Evolutionary conservation across 2,329 filamentous ascomycete genomes (phyloP).

Genomic region (Pestalotiopsis sp.): DNA sequence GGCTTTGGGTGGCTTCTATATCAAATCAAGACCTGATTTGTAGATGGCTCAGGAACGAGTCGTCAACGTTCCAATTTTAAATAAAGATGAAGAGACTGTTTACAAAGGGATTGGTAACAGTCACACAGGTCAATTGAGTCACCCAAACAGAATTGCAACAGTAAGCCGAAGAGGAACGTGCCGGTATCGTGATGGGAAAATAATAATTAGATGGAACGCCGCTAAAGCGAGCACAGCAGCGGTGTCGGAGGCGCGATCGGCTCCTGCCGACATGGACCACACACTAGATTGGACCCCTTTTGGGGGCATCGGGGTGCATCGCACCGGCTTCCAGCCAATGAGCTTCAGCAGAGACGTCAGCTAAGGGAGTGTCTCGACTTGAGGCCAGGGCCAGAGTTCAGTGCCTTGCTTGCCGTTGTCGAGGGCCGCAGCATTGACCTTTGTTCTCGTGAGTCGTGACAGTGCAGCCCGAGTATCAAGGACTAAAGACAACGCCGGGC

Average conservation of each 20-base stretch:
- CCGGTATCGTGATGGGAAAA: conserved; percentile 8
- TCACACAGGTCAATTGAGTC: conserved; percentile 3
- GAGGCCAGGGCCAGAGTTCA: background rate
- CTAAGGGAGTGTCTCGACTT: background rate
- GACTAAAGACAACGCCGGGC: too few relatives aligned
- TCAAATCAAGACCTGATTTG: background rate
- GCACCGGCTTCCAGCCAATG: background rate
- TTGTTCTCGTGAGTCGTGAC: background rate
- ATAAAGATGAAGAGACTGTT: too few relatives aligned
- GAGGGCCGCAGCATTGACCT: background rate
- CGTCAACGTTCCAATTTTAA: background rate
- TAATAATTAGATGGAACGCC: conserved; percentile 6
- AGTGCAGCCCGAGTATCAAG: background rate
- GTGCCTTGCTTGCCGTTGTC: background rate
- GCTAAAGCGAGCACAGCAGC: conserved; percentile 11
- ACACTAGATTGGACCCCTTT: background rate
- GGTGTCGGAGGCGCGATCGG: conserved; percentile 2
- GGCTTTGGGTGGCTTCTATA: background rate
- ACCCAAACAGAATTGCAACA: background rate
- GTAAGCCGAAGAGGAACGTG: background rate
- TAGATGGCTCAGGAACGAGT: background rate
- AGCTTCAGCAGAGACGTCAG: background rate
- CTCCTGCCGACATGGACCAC: background rate
- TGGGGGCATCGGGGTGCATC: background rate
- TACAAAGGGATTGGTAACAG: background rate